These are phyloP conservation scores for Colletotrichum sidae DNA, from an alignment of 2,329 filamentous ascomycete genomes.

Conservation along the genomic window DNA sequence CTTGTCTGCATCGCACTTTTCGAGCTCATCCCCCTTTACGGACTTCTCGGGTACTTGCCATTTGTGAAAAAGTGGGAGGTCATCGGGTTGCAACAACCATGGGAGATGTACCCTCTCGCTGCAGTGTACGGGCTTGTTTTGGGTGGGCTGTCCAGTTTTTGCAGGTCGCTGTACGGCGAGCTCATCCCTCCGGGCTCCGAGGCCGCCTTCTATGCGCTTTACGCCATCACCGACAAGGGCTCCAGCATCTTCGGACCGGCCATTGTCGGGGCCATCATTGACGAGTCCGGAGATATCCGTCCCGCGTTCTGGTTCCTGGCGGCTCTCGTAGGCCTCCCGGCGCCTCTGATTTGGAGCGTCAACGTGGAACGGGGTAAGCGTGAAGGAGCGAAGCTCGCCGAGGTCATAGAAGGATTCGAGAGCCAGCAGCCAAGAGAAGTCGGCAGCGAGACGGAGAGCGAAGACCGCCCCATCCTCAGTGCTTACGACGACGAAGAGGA, in stretches of 20 bases:
- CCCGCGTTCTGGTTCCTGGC: conserved; percentile 95
- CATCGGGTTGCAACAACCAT: conserved; percentile 88
- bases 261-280: conserved; percentile 93
- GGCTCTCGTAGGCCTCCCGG: conserved; percentile 83
- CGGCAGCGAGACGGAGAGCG: conserved; percentile 44
- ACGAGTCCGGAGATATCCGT: conserved; percentile 82
- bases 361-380: conserved; percentile 82
- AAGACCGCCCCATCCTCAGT: conserved; percentile 49
- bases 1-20: conserved; percentile 92
- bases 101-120: conserved; percentile 96
- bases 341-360: conserved; percentile 86
- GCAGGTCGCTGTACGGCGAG: conserved; percentile 91
- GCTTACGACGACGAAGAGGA: conserved; percentile 49
- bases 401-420: conserved; percentile 65
- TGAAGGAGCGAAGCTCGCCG: conserved; percentile 74
- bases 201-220: conserved; percentile 95
- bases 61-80: conserved; percentile 80
- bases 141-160: conserved; percentile 92
- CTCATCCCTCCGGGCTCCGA: conserved; percentile 94
- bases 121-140: conserved; percentile 93
- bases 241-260: conserved; percentile 93
- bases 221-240: conserved; percentile 97
- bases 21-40: conserved; percentile 92
- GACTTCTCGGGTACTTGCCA: conserved; percentile 87
- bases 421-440: conserved; percentile 36